Evolutionary conservation across 2,329 filamentous ascomycete genomes (phyloP).

Genomic region (Botrytis cinerea): DNA sequence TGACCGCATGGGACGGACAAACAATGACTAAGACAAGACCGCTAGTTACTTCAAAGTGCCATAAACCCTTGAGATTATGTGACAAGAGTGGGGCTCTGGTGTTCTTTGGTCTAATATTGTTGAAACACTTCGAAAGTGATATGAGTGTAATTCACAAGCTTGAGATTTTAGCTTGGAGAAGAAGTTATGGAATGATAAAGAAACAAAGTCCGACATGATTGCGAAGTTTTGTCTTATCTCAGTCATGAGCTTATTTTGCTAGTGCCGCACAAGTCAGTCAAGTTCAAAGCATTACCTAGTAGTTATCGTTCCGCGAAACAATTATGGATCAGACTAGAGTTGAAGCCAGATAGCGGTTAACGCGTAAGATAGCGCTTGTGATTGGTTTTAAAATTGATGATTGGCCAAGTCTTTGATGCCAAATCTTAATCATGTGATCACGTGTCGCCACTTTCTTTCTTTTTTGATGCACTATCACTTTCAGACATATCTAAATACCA

Average conservation of each 20-base stretch:
- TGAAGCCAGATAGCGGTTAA: conserved; percentile 23
- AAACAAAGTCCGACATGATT: neutral
- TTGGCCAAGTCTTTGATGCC: conserved; percentile 5
- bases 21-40: neutral
- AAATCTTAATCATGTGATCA: conserved; percentile 10
- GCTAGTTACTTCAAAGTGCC: neutral
- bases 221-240: neutral
- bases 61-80: neutral
- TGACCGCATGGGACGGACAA: neutral
- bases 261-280: conserved; percentile 2
- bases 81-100: too few relatives aligned
- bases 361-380: conserved; percentile 25
- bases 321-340: conserved; percentile 3
- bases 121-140: neutral
- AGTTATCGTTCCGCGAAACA: neutral
- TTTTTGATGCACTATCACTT: neutral
- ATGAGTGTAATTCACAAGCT: neutral
- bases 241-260: conserved; percentile 15
- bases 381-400: neutral
- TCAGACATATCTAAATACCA: neutral
- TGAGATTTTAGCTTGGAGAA: neutral
- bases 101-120: neutral
- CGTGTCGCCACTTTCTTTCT: neutral
- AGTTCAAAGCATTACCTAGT: conserved; percentile 1
- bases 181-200: neutral